Base-by-base conservation (phyloP, 352 stramenopile genomes). In the Pythium oligandrum region DNA sequence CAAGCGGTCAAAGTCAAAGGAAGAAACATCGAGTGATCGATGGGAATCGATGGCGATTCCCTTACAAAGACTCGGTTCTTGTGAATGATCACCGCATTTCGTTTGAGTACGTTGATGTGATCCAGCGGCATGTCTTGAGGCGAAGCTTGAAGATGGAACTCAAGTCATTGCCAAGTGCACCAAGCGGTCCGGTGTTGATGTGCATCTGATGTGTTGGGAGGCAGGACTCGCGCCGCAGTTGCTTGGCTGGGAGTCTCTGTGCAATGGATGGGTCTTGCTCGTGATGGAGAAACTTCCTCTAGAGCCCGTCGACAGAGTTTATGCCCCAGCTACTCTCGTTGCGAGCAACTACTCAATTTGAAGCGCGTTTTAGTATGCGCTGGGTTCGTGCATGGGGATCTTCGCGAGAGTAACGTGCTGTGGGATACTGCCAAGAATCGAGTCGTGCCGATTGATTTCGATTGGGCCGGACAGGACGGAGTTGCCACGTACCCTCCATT, bases 401-500 rank as follows among this genome's bases (percentile, higher is more conserved):
- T 26, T 26, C 17, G 17, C 17, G 17, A 26, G 17, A 26, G 17
- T 40, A 70, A 64, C 10, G 36, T 62, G 37, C 40, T 62, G 55
- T 73, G 62, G 58, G 61, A 68, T 60, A 5, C 44, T 9, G 9
- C 32, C 50, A 52, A 60, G 52, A 62, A 65, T 34, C 57, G 55
- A 56, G 57, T 73, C 51, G 57, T 73, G n/a, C 45, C 68, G 53
- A 57, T 68, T 42, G 65, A 70, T 57, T 73, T 70, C 37, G 65
- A 68, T 49, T 70, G 57, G 61, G 55, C 61, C 7, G 61, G 61
- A 52, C 58, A 46, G n/a, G 65, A 66, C 50, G 51, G 51, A 10
- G 52, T 40, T 4, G 57, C 9, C 30, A 64, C 47, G 32, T 57
- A 69, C 26, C 64, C 64, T 37, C 47, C 57, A 55, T 69, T 67